A percentile compares a stretch with the other conserved stretches of the same genome.
These are phyloP conservation scores for Moricandia moricandioides DNA, from an alignment of 345 rosid species.

Conservation along the genomic window DNA sequence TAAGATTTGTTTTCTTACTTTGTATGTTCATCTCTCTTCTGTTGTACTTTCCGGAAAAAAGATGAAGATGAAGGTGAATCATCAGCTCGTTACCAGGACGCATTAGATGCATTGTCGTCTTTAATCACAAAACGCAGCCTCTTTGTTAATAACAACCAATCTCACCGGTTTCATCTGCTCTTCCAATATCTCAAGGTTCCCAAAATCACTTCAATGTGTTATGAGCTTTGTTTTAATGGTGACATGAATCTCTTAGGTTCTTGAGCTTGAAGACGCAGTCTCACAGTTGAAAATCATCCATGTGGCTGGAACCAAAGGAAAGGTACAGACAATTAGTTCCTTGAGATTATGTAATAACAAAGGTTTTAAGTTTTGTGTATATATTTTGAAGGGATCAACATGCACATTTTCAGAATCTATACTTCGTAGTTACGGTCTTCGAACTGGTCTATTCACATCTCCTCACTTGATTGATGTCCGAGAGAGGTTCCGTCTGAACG, in stretches of 20 bases:
- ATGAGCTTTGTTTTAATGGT: neutral
- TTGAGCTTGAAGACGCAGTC: conserved; percentile 76
- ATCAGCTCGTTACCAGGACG: conserved; percentile 49
- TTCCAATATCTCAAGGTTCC: conserved; percentile 71
- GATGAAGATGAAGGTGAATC: conserved; percentile 39
- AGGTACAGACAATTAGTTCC: conserved; percentile 44
- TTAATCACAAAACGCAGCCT: conserved; percentile 76
- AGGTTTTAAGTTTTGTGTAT: neutral
- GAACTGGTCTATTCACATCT: conserved; percentile 89
- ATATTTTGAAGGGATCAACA: conserved; percentile 68
- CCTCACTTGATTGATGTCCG: conserved; percentile 93
- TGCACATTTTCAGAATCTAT: conserved; percentile 88
- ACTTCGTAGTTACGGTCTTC: conserved; percentile 75
- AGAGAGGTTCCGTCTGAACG: conserved; percentile 83
- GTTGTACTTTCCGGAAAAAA: neutral
- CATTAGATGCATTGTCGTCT: conserved; percentile 81
- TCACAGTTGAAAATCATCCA: conserved; percentile 78
- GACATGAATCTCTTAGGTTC: conserved; percentile 41
- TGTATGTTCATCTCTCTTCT: neutral
- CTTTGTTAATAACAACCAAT: conserved; percentile 53
- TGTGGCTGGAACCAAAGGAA: conserved; percentile 97
- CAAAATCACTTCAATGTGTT: neutral
- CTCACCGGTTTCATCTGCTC: conserved; percentile 71
- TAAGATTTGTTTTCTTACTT: neutral
- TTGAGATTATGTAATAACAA: neutral